These are phyloP conservation scores for Pseudogymnoascus sp. DNA, from an alignment of 2,329 filamentous ascomycete species.

Conservation along the genomic window DNA sequence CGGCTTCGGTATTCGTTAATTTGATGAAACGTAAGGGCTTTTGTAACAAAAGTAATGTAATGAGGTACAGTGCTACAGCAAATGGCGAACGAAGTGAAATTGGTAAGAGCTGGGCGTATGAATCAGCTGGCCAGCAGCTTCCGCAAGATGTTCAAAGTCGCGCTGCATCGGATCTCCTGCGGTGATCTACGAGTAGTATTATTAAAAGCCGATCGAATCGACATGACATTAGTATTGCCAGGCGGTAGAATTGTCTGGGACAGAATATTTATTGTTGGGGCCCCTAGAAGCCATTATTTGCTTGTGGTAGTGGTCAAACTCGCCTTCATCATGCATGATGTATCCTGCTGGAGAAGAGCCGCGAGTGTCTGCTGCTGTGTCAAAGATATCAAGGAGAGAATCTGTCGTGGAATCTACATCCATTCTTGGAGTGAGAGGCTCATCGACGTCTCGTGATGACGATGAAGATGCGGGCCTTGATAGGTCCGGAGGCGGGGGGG, in stretches of 20 bases:
- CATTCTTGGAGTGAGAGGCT: neutral
- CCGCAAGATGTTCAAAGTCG: neutral
- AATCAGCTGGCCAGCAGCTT: too few relatives aligned
- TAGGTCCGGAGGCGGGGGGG: neutral
- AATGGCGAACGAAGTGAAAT: too few relatives aligned
- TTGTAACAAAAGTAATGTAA: neutral
- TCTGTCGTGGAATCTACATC: neutral
- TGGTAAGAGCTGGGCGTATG: too few relatives aligned
- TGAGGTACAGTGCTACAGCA: neutral
- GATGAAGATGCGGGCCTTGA: neutral
- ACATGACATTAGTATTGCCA: neutral
- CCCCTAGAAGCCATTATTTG: neutral
- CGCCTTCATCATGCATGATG: too few relatives aligned
- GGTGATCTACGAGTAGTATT: neutral
- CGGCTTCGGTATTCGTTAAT: neutral
- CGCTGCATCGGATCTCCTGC: neutral
- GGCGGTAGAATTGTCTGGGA: neutral
- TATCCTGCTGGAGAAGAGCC: neutral
- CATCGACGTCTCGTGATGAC: neutral
- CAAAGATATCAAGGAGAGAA: neutral
- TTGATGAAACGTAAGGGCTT: neutral
- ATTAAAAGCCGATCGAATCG: neutral
- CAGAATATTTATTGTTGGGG: neutral
- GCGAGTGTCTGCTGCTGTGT: neutral
- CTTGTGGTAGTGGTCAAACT: too few relatives aligned